Evolutionary conservation across 306 rosid species (phyloP), one percentile per base, ranked within the genome.

Genomic region (Potentilla sterilis): DNA sequence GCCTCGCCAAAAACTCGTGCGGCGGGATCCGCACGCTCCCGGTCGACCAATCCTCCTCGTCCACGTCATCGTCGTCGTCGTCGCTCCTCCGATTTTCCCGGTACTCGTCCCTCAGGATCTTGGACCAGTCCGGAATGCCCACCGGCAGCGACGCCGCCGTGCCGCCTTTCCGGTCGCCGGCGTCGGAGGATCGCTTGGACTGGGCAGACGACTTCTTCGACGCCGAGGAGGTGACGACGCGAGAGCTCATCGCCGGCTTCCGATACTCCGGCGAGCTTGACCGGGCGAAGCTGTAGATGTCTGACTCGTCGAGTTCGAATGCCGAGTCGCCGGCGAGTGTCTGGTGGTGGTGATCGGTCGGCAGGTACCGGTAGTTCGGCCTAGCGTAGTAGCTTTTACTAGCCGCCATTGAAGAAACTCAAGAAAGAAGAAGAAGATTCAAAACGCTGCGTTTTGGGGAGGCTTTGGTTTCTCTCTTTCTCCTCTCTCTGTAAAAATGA

Each of bases 121-220:
- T 90, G 1, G 97, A 88, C 98, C 96, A 94, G 75, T 94, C 97
- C 63, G 96, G 98, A 7, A 94, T 83, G 72, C 88, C 89, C 4
- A 91, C 86, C 76, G 96, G 95, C 9, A 91, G 43, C 40, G 98
- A 94, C 10, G 86, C 64, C n/a, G 90, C 73, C 5, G 83, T 80
- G 1, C 85, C 85, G 34, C 74, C 80, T 28, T 58, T 70, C 19
- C 87, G 81, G 24, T 74, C 79, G 3, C 59, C 78, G 44, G 73
- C 18, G 14, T 81, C 87, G 4, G 72, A 18, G 7, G 0, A 9
- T 7, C 79, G 57, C 83, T 81, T 72, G 16, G 77, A 14, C 7
- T 28, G 37, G 28, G 69, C 21, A 0, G 69, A 61, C 8, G 67
- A 59, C 44, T 81, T 88, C 28, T 72, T 83, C 22, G 85, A 63